Conservation (phyloP, 805 yeast species). For the Scheffersomyces spartinae region DNA sequence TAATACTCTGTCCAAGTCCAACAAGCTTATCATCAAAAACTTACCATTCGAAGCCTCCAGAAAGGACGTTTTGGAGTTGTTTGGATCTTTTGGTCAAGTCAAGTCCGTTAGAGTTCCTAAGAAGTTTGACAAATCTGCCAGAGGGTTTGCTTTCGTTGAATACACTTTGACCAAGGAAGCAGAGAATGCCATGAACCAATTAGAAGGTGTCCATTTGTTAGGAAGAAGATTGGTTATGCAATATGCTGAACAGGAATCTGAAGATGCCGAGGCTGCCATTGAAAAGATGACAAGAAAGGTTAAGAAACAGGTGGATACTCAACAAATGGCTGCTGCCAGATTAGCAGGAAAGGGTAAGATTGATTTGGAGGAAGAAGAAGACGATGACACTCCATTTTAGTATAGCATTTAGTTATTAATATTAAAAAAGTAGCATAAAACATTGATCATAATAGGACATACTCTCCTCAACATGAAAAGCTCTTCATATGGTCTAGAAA, state of each 20-base stretch:
- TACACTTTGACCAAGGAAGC: constrained; percentile 81
- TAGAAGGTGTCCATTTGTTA: constrained; percentile 90
- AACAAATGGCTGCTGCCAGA: constrained; percentile 59
- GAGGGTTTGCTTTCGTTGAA: constrained; percentile 98
- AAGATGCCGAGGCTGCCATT: constrained; percentile 81
- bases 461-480: too few species aligned
- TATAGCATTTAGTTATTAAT: constrained; percentile 1
- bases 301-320: constrained; percentile 65
- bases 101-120: constrained; percentile 93
- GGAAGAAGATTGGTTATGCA: constrained; percentile 93
- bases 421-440: too few species aligned
- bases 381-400: constrained; percentile 8
- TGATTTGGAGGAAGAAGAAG: constrained; percentile 49
- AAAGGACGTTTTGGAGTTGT: constrained; percentile 83
- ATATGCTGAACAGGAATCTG: constrained; percentile 75
- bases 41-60: constrained; percentile 93
- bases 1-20: constrained; percentile 33
- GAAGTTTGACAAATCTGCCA: constrained; percentile 87
- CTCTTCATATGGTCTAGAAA: too few species aligned
- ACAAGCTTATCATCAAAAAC: constrained; percentile 88
- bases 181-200: constrained; percentile 83
- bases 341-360: constrained; percentile 65
- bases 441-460: too few species aligned
- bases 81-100: constrained; percentile 89
- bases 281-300: constrained; percentile 84